A percentile compares a stretch with the other conserved stretches of the same genome.
phyloP scores from a whole-genome alignment of 495 filamentous ascomycete species.

The Geoglossum glabrum region DNA sequence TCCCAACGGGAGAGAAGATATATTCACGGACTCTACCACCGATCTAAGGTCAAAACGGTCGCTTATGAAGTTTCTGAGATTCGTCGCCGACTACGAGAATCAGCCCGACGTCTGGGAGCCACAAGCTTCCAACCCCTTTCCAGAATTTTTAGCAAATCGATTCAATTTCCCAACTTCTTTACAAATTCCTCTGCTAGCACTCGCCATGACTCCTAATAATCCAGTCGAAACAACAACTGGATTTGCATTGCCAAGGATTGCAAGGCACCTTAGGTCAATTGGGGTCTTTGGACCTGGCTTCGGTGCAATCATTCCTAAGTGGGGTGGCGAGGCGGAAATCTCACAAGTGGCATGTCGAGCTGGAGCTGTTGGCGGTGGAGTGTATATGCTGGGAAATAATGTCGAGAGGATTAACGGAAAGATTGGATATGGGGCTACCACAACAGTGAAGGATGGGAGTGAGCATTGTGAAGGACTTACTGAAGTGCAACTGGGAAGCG shows the following conservation, averaged over 20 bases:
- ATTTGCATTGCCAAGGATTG: constrained; percentile 45
- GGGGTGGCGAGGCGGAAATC: constrained; percentile 83
- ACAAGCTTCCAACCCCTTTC: constrained; percentile 29
- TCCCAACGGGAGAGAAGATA: constrained; percentile 70
- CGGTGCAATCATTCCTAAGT: constrained; percentile 69
- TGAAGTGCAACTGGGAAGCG: constrained; percentile 35
- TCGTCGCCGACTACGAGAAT: constrained; percentile 40
- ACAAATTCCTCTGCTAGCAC: constrained; percentile 51
- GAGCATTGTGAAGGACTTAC: constrained; percentile 14
- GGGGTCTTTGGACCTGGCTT: constrained; percentile 75
- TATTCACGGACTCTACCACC: constrained; percentile 54
- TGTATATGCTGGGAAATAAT: constrained; percentile 56
- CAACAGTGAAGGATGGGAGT: neutral
- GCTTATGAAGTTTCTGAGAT: constrained; percentile 77
- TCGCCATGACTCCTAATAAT: constrained; percentile 50
- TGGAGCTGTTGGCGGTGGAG: constrained; percentile 73
- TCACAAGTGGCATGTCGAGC: constrained; percentile 84
- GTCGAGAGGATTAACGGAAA: neutral
- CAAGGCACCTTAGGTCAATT: constrained; percentile 68
- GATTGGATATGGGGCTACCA: constrained; percentile 2
- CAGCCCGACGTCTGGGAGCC: constrained; percentile 30
- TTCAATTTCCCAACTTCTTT: constrained; percentile 56
- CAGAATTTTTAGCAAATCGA: constrained; percentile 40
- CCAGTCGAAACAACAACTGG: constrained; percentile 37
- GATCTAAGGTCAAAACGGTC: constrained; percentile 56